phyloP scores from a whole-genome alignment of 73 alveolate species.

The Tetrahymena malaccensis region DNA sequence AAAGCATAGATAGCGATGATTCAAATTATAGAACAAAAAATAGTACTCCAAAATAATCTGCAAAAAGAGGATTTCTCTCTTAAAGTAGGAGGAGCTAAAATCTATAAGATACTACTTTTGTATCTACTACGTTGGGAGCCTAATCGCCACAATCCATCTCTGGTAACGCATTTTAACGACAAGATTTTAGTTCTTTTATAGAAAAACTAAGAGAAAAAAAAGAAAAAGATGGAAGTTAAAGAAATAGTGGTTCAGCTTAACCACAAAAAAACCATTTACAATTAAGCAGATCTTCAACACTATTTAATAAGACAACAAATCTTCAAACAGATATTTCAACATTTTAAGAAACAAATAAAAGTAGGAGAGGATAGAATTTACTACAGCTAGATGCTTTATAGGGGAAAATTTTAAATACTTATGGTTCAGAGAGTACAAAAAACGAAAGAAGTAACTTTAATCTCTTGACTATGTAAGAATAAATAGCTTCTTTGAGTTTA shows the following conservation, averaged over 20 bases:
- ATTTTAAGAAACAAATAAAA: background rate
- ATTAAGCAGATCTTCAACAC: background rate
- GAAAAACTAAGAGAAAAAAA: background rate
- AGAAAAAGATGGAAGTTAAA: background rate
- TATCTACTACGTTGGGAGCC: background rate
- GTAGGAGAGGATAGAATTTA: background rate
- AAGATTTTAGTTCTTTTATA: background rate
- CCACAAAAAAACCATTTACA: background rate
- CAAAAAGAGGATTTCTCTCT: background rate
- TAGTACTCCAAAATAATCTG: background rate
- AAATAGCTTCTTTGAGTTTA: background rate
- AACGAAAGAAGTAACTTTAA: background rate
- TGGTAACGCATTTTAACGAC: background rate
- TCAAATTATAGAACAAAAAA: background rate
- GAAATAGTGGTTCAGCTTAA: background rate
- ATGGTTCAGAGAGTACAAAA: background rate
- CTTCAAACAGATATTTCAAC: background rate
- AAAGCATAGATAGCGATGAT: background rate
- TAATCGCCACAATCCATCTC: background rate
- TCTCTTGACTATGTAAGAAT: background rate
- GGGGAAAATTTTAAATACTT: background rate
- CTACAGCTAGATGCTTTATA: background rate
- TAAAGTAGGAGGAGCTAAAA: background rate
- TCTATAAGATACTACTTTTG: background rate
- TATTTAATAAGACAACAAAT: background rate